Base-by-base conservation (phyloP, 169 alveolate genomes). In the Eimeria maxima region DNA sequence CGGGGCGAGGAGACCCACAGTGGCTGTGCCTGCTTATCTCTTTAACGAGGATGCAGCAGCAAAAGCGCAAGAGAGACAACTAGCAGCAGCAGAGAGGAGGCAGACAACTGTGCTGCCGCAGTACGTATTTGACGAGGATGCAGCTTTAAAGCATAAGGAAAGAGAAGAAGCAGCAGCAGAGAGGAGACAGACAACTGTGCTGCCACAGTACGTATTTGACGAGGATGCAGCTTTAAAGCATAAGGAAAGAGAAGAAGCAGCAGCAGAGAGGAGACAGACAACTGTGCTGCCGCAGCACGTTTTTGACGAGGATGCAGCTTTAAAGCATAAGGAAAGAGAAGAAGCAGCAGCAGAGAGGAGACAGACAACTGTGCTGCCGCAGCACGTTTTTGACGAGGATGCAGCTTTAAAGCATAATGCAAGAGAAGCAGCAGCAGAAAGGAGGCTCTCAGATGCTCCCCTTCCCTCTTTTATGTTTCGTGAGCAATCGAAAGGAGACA, bases 391-490 rank as follows among this genome's bases (percentile, higher is more conserved):
- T 67, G 24, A 67, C 8, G 78, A 67, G 78, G 78, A 24, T 0
- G 24, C 78, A 67, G 78, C 78, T 13, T 13, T 14, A 29, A 67
- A 29, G 60, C 60, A 53, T 7, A 7, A 53, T 8, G 29, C 86
- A 74, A 24, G 50, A 24, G 50, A 10, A 8, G 29, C 55, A 33
- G 86, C 86, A 74, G 55, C 86, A 74, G 60, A 53, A 0, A 53
- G 60, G 60, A 53, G 60, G 2, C 60, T 11, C 10, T 53, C 60
- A 11, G 60, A 7, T 53, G 60, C 29, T 10, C 11, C 86, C 47
- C 86, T 74, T 74, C 86, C 86, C 16, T 74, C 86, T 38, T 29
- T 27, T 38, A 10, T 74, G 50, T 74, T 74, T 33, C 24, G 44
- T 14, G 86, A 27, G 57, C 47, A 44, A 24, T 53, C 60, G 0